Evolutionary conservation across 495 filamentous ascomycete genomes (phyloP), one percentile per base, ranked within the genome.

Genomic region (Glarea lozoyensis): DNA sequence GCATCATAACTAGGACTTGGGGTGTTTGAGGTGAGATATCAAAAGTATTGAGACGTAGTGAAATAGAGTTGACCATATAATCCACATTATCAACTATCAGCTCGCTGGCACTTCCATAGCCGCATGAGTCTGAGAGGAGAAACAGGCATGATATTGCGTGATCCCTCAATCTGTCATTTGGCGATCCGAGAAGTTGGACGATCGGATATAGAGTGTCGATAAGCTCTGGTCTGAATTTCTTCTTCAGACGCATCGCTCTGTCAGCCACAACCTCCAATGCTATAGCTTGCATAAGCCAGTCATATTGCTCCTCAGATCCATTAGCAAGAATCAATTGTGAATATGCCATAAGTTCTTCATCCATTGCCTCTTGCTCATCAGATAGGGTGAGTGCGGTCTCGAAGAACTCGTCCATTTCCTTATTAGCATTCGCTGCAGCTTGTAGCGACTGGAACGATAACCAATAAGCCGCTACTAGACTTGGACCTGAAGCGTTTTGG

Each of bases 51-150:
- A 99, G 70, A 44, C 90, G 86, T 17, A 96, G 65, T 0, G 84
- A 84, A 4, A 97, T 79, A 0, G 90, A 84, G 56, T 96, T 97
- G 36, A 95, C 81, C 63, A 99, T 81, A 58, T 99, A 99, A 60
- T 99, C 92, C 18, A 84, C 88, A 49, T 99, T 99, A 22, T 87
- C 81, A 35, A 96, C 73, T 34, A 99, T 79, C 47, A 99, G 67
- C 10, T 86, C 77, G 23, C 81, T 81, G 9, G 88, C 78, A 51
- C 71, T 79, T 0, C 54, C 29, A 54, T 97, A 99, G 13, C 75
- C 78, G 59, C 88, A 96, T 0, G 82, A 66, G 6, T 59, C 55
- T 7, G 92, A 81, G 21, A 96, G 66, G 10, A 79, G 76, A 52
- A 94, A 88, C 2, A 99, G 73, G 35, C 82, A 86, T 3, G 77